phyloP scores from a whole-genome alignment of 2,329 filamentous ascomycete genomes.

The Immersiporthe knoxdaviesiana region DNA sequence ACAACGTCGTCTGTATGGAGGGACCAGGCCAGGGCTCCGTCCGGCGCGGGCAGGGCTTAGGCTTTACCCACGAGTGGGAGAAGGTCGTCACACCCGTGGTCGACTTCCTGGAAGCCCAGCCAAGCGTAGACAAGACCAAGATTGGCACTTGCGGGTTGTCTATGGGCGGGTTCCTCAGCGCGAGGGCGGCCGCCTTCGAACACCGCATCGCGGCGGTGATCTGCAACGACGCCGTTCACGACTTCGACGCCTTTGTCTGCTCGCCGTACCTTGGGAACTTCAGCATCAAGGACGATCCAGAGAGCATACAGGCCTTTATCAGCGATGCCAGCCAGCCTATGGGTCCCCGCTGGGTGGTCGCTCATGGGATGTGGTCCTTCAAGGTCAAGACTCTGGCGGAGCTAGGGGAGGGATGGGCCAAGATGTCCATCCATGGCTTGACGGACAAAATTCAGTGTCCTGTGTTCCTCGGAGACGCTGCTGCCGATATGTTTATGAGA shows the following conservation, averaged over 20 bases:
- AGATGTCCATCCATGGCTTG: conserved; percentile 9
- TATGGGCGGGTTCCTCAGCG: conserved; percentile 45
- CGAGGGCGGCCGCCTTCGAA: conserved; percentile 49
- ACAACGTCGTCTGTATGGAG: conserved; percentile 49
- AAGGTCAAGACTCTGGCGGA: conserved; percentile 23
- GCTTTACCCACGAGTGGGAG: conserved; percentile 50
- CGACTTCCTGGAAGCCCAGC: conserved; percentile 40
- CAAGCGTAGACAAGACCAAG: conserved; percentile 38
- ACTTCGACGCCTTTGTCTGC: conserved; percentile 32
- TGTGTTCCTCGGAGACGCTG: conserved; percentile 12
- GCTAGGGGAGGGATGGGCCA: background rate
- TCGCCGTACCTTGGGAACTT: conserved; percentile 31
- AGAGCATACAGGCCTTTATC: conserved; percentile 30
- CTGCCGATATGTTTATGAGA: conserved; percentile 7
- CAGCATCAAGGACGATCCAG: conserved; percentile 25
- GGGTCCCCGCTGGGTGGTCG: conserved; percentile 37
- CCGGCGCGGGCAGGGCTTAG: conserved; percentile 44
- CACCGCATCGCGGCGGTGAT: conserved; percentile 45
- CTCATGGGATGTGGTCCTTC: conserved; percentile 43
- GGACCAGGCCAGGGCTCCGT: conserved; percentile 50
- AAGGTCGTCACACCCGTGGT: conserved; percentile 44
- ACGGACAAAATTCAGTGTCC: conserved; percentile 14
- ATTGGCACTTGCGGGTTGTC: conserved; percentile 46
- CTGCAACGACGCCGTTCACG: conserved; percentile 45
- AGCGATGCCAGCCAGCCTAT: conserved; percentile 31